Evolutionary conservation across 805 yeast species (phyloP), one percentile per base, ranked within the genome.

Genomic region (Isabelozyma pseudorhagii): DNA sequence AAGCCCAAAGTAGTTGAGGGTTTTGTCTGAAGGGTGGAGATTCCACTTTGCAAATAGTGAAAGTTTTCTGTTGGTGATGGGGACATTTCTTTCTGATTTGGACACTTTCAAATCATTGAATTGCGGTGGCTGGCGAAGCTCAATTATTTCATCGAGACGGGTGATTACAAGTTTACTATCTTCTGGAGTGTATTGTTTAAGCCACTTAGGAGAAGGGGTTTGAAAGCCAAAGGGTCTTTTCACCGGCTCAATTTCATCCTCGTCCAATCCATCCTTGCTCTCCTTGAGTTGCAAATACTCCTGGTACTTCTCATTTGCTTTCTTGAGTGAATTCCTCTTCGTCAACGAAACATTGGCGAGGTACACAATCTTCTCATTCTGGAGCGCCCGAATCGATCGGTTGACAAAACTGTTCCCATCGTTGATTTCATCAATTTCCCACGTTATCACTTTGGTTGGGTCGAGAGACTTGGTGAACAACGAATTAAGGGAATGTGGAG

Each of bases 1-100:
- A 44, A 84, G 60, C 0, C 85, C 85, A 8, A 78, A 82, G 63
- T 79, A 83, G 51, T 80, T 64, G 51, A 51, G 66, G 15, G 51
- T 55, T 21, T 21, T 21, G 25, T 55, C 59, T 3, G 49, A 47
- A 42, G 61, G 56, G 4, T 52, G 51, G 38, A 54, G 48, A 4
- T 46, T 48, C 63, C 68, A 65, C 38, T 58, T 56, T 1, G 56
- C 58, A 46, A 57, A 64, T 54, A 55, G 68, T 18, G 69, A 47
- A 27, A 64, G 45, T 36, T 56, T 54, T 17, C 74, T 55, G 39
- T 68, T 65, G 6, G 70, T 42, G 3, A 53, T 58, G 3, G 64
- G 50, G 4, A 59, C 38, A 1, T 46, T 7, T 11, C 67, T 69
- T 50, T 66, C 71, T 4, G 56, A 50, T 18, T 48, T 38, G 11